These are phyloP conservation scores for Candida methanosorbosa DNA, from an alignment of 805 yeast species.

Conservation along the genomic window DNA sequence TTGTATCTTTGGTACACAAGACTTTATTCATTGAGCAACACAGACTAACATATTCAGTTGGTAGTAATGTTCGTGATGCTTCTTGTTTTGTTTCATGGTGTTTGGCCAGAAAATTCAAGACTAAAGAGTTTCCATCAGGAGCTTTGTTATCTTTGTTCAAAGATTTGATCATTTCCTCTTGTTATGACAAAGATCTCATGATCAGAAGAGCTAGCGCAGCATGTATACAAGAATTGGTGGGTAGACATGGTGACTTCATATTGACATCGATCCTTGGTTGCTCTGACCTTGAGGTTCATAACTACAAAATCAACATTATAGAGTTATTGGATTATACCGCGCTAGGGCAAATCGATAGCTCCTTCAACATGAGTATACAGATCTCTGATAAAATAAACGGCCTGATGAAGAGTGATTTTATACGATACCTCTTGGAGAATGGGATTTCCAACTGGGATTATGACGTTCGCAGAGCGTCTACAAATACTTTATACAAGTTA, in stretches of 20 bases:
- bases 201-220: slow-evolving; percentile 80
- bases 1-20: slow-evolving; percentile 31
- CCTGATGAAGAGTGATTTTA: slow-evolving; percentile 16
- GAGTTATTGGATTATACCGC: slow-evolving; percentile 48
- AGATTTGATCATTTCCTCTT: slow-evolving; percentile 40
- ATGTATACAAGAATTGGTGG: slow-evolving; percentile 77
- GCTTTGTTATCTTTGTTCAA: slow-evolving; percentile 14
- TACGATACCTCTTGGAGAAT: slow-evolving; percentile 22
- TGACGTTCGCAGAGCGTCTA: slow-evolving; percentile 33
- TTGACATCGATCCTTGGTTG: slow-evolving; percentile 15
- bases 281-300: slow-evolving; percentile 14
- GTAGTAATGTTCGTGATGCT: slow-evolving; percentile 73
- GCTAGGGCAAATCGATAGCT: slow-evolving; percentile 32
- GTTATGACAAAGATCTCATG: slow-evolving; percentile 67
- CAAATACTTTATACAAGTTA: slow-evolving; percentile 31
- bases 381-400: slow-evolving; percentile 8
- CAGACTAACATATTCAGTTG: slow-evolving; percentile 41
- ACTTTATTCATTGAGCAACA: slow-evolving; percentile 53
- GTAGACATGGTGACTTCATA: slow-evolving; percentile 50
- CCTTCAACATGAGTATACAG: slow-evolving; percentile 23
- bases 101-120: slow-evolving; percentile 33
- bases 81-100: slow-evolving; percentile 86
- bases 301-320: slow-evolving; percentile 39
- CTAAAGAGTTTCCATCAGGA: slow-evolving; percentile 10
- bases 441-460: slow-evolving; percentile 30